Conservation (phyloP, 2,329 filamentous ascomycete species). For the Trichoderma sp. region DNA sequence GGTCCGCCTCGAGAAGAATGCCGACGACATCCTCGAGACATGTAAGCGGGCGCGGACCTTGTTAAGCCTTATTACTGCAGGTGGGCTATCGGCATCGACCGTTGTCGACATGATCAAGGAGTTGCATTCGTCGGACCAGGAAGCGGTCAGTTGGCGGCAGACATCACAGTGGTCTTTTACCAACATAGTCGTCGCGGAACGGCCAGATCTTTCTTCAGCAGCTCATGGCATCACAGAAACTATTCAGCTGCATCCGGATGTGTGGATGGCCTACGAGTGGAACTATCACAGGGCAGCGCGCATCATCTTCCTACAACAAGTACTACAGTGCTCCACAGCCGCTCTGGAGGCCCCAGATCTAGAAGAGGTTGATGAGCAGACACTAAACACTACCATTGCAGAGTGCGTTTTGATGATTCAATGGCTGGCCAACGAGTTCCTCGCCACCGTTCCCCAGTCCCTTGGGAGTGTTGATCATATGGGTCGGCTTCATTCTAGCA, state of each 20-base stretch:
- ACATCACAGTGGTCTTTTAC: constrained; percentile 35
- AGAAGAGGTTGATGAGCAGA: not conserved
- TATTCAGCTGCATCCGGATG: constrained; percentile 36
- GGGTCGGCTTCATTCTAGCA: constrained; percentile 16
- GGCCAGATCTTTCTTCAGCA: constrained; percentile 7
- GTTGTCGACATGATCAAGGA: constrained; percentile 31
- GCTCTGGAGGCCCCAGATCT: not conserved
- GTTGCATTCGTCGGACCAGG: constrained; percentile 32
- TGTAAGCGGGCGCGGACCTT: constrained; percentile 31
- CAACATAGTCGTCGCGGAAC: constrained; percentile 19
- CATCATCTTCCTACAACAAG: constrained; percentile 36
- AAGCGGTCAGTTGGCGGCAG: constrained; percentile 32
- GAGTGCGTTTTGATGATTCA: constrained; percentile 28
- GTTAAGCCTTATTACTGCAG: not conserved
- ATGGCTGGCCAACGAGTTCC: constrained; percentile 32
- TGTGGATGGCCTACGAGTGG: constrained; percentile 43
- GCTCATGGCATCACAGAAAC: not conserved
- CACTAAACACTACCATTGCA: not conserved
- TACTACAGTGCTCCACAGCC: constrained; percentile 30
- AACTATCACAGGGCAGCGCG: constrained; percentile 40
- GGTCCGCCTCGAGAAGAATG: constrained; percentile 31
- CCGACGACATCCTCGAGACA: constrained; percentile 27
- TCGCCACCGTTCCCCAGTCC: constrained; percentile 38
- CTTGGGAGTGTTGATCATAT: constrained; percentile 36
- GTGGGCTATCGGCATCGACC: not conserved